These are phyloP conservation scores for Leptodontidium sp. DNA, from an alignment of 2,329 filamentous ascomycete species.

Conservation along the genomic window DNA sequence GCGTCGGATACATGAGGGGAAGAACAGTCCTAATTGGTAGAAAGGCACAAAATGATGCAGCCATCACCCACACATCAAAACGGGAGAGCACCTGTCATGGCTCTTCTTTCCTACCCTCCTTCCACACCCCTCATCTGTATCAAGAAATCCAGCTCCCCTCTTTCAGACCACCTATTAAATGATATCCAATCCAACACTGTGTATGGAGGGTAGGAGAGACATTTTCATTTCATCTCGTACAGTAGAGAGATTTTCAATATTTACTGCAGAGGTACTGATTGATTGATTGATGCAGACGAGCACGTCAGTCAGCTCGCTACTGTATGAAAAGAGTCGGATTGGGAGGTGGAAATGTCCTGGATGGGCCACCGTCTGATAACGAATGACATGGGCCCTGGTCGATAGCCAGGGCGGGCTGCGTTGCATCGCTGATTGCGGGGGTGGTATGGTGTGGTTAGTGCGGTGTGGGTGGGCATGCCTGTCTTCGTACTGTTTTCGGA, in stretches of 20 bases:
- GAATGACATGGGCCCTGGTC: not conserved
- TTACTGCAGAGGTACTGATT: too few relatives aligned
- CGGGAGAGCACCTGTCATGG: not conserved
- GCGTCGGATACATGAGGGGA: too few relatives aligned
- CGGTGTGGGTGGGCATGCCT: not conserved
- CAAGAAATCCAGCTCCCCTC: not conserved
- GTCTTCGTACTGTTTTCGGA: not conserved
- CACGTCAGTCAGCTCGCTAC: too few relatives aligned
- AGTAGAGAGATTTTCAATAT: not conserved
- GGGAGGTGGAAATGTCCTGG: not conserved
- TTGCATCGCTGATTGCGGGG: not conserved
- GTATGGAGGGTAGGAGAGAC: not conserved
- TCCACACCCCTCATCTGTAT: not conserved
- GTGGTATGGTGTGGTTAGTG: not conserved
- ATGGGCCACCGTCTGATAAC: constrained; percentile 7
- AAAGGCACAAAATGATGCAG: too few relatives aligned
- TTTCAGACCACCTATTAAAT: not conserved
- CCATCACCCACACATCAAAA: not conserved
- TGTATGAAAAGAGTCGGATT: not conserved
- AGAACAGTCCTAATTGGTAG: too few relatives aligned
- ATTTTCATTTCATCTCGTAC: not conserved
- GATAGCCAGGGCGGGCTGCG: not conserved
- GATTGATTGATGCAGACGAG: too few relatives aligned
- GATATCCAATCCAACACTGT: not conserved
- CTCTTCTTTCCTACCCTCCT: not conserved